A percentile compares a stretch with the other conserved stretches of the same genome.
phyloP scores from a whole-genome alignment of 139 green algal species.

The Coelastrella sp. region DNA sequence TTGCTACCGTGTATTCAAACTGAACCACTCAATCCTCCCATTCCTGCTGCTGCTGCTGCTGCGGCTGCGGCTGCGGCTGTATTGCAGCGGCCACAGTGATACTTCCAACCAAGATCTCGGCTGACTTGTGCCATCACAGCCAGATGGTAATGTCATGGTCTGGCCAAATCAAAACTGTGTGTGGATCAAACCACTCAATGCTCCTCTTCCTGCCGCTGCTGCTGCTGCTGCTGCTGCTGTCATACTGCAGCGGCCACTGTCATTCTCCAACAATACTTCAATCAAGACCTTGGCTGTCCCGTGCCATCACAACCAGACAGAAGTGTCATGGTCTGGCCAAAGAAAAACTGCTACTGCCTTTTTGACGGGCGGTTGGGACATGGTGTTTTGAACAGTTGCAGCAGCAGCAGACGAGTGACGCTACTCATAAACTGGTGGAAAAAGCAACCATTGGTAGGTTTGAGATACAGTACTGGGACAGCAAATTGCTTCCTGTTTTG shows the following conservation, averaged over 20 bases:
- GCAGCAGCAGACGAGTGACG: not conserved
- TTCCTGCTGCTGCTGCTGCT: too few relatives aligned
- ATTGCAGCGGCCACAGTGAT: too few relatives aligned
- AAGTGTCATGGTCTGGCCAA: constrained; percentile 66
- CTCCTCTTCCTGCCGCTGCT: too few relatives aligned
- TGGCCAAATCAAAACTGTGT: constrained; percentile 63
- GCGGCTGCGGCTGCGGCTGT: too few relatives aligned
- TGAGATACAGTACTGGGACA: not conserved
- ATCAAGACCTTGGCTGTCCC: constrained; percentile 36
- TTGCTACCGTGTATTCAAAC: too few relatives aligned
- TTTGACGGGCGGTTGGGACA: not conserved
- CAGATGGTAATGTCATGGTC: constrained; percentile 57
- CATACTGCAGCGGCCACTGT: constrained; percentile 69
- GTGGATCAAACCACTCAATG: too few relatives aligned
- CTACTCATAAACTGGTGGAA: constrained; percentile 8
- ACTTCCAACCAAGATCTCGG: constrained; percentile 40
- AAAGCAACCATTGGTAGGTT: not conserved
- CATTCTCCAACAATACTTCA: constrained; percentile 73
- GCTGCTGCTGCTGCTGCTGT: not conserved
- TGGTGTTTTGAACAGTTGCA: not conserved
- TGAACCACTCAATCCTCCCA: too few relatives aligned
- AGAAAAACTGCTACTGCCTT: constrained; percentile 54
- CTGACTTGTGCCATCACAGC: constrained; percentile 51
- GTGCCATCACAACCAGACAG: constrained; percentile 53
- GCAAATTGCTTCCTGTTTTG: not conserved